Percentiles rank a stretch among this genome's conserved stretches.
Evolutionary conservation across 2,329 filamentous ascomycete genomes (phyloP).

Genomic region (Passalora sequoiae): DNA sequence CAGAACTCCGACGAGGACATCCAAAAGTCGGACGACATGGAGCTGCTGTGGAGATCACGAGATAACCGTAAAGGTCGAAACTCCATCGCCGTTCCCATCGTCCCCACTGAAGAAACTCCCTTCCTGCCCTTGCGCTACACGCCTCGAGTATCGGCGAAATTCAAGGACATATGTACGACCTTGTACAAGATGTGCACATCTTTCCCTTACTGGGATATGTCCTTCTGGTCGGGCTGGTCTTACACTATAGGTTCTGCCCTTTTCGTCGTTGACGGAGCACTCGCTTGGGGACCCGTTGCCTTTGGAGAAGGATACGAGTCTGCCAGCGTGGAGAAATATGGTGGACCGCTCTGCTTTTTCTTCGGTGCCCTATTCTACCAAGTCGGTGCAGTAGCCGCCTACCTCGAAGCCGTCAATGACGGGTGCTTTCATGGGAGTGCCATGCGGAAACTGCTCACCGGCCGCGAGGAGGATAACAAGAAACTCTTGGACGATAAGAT

Average conservation of each 20-base stretch:
- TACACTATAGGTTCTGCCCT: conserved; percentile 25
- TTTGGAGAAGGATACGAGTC: conserved; percentile 7
- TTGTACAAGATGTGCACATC: conserved; percentile 20
- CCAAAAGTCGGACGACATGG: conserved; percentile 3
- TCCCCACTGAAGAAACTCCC: neutral
- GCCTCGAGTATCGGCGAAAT: neutral
- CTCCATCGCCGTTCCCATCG: conserved; percentile 14
- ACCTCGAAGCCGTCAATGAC: conserved; percentile 28
- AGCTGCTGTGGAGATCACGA: conserved; percentile 16
- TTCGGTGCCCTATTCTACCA: conserved; percentile 25
- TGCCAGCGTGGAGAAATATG: conserved; percentile 10
- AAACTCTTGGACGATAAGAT: conserved; percentile 23
- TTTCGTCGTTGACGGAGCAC: conserved; percentile 22
- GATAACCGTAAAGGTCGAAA: conserved; percentile 20
- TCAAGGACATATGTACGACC: conserved; percentile 6
- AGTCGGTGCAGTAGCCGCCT: conserved; percentile 22
- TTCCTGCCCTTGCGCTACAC: conserved; percentile 17
- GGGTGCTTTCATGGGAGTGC: conserved; percentile 24
- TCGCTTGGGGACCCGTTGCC: conserved; percentile 16
- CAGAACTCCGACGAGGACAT: neutral
- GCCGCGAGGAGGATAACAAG: conserved; percentile 22
- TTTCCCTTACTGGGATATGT: conserved; percentile 28
- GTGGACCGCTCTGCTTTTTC: conserved; percentile 20
- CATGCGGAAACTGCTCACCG: conserved; percentile 23
- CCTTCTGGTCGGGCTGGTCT: conserved; percentile 23